Evolutionary conservation across 257 asterid species (phyloP).

Genomic region (Solanum stenotomum): DNA sequence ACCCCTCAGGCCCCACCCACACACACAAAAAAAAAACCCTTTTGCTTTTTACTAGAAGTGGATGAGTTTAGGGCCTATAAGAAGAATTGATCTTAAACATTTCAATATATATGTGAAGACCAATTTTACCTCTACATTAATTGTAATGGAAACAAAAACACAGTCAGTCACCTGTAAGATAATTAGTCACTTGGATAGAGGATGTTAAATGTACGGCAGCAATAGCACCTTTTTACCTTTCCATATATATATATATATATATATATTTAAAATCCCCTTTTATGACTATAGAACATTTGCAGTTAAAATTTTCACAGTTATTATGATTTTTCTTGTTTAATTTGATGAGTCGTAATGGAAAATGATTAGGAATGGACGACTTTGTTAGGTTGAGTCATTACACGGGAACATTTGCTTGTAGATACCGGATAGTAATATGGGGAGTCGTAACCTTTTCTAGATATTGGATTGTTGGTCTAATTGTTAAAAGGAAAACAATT

Average conservation of each 20-base stretch:
- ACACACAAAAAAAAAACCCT: neutral
- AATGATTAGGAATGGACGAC: neutral
- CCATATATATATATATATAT: neutral
- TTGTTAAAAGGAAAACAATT: neutral
- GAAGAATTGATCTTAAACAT: neutral
- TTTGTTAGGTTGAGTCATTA: neutral
- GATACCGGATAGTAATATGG: neutral
- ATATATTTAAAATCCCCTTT: neutral
- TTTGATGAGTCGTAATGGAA: neutral
- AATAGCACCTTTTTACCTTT: neutral
- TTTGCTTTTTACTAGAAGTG: neutral
- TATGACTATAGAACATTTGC: neutral
- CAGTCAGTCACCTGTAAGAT: neutral
- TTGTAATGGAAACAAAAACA: neutral
- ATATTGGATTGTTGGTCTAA: neutral
- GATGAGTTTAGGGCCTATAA: neutral
- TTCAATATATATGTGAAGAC: neutral
- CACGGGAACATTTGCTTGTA: neutral
- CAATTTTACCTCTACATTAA: neutral
- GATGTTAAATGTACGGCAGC: neutral
- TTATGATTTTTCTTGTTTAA: neutral
- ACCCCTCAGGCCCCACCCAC: neutral
- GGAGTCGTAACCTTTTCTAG: neutral
- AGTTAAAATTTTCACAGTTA: neutral
- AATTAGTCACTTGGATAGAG: neutral